Base-by-base conservation (phyloP, 2,329 filamentous ascomycete species). In the Podosphaera xanthii region DNA sequence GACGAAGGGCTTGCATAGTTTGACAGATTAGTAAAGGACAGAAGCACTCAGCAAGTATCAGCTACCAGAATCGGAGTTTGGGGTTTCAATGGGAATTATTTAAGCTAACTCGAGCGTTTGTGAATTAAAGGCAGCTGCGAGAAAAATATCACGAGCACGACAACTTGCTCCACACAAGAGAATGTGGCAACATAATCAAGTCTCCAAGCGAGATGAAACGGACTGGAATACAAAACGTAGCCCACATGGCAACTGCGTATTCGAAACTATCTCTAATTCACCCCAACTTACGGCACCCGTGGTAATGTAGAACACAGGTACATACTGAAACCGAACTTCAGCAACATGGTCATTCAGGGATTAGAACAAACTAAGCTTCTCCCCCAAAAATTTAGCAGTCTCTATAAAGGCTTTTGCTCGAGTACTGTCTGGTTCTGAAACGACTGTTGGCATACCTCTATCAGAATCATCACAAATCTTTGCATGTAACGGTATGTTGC, bases 401-500 rank as follows among this genome's bases (percentile, higher is more conserved):
- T 75, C 73, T 60, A 83, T 71, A 69, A 96, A 98, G 0, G 82
- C 81, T 58, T 75, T 72, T 0, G 86, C 84, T 64, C 87, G 80
- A 38, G 79, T 76, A 65, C 87, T 89, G 0, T 81, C 76, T 6
- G 91, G 88, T 70, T 94, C 87, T 1, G 87, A 80, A 2, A 95
- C 88, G 0, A 97, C 86, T 0, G 90, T 96, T 3, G 92, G 92
- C 70, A 85, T 88, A 0, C 92, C 92, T 30, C 78, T 75, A 70
- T 95, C 88, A 0, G 87, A 88, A 70, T 96, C 87, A 59, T 87
- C 84, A 61, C 89, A 94, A 31, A 97, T 94, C 57, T 76, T 81
- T 3, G 86, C 82, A 70, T 97, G 87, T 56, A 98, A 75, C 4
- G 91, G 91, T 48, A 98, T 84, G 69, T 96, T 86, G 0, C 87